A percentile compares a stretch with the other conserved stretches of the same genome.
These are phyloP conservation scores for Manihot esculenta DNA, from an alignment of 441 rosid species.

Conservation along the genomic window DNA sequence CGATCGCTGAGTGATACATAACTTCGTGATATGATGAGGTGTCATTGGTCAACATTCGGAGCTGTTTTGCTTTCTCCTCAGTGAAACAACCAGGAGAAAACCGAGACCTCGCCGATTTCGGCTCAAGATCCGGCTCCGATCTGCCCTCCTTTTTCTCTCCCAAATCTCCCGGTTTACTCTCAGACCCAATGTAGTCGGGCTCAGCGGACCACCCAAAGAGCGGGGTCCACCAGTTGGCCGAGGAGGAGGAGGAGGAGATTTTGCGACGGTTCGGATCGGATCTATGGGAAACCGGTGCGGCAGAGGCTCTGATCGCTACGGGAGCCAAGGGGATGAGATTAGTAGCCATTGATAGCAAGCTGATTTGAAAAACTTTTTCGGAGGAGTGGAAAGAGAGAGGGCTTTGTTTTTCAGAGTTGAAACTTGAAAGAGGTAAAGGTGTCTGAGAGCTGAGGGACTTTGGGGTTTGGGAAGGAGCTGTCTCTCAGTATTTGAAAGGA, in stretches of 20 bases:
- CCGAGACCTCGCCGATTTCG: conserved; percentile 29
- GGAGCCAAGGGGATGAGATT: conserved; percentile 38
- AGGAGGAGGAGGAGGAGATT: conserved; percentile 20
- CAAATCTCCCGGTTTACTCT: not conserved
- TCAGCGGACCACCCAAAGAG: conserved; percentile 65
- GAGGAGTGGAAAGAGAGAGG: not conserved
- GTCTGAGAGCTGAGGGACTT: not conserved
- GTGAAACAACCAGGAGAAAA: conserved; percentile 57
- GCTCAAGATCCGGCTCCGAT: conserved; percentile 23
- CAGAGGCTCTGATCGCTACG: conserved; percentile 32
- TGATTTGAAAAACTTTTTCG: no score
- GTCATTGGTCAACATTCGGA: conserved; percentile 54
- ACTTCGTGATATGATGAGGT: conserved; percentile 53
- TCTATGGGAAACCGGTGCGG: conserved; percentile 27
- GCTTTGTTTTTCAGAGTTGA: no score
- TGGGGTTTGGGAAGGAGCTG: no score
- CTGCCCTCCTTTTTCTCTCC: conserved; percentile 17
- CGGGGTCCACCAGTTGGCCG: conserved; percentile 65
- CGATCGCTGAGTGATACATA: conserved; percentile 81
- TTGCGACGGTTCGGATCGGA: conserved; percentile 24
- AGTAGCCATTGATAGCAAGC: conserved; percentile 42
- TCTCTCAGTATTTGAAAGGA: not conserved
- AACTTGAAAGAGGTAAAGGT: no score
- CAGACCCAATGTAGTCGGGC: conserved; percentile 61
- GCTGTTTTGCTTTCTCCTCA: conserved; percentile 76